A percentile compares a stretch with the other conserved stretches of the same genome.
Evolutionary conservation across 495 filamentous ascomycete species (phyloP).

Genomic region (Aspergillus panamensis): DNA sequence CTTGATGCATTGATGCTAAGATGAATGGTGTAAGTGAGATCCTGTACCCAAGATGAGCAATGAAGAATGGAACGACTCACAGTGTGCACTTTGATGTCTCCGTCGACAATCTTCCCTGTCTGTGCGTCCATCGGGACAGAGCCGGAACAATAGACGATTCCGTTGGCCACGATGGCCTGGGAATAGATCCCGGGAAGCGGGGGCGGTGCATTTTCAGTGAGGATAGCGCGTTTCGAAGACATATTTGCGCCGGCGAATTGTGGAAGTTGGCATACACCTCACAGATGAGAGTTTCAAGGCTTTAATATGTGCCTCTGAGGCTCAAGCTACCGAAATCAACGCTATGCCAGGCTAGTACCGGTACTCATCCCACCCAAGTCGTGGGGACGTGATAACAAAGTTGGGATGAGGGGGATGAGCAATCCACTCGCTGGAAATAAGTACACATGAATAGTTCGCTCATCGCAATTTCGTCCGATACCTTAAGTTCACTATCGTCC

Average conservation of each 20-base stretch:
- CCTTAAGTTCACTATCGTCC: neutral
- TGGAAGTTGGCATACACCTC: neutral
- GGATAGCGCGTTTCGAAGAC: conserved; percentile 35
- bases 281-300: neutral
- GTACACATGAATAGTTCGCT: neutral
- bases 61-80: conserved; percentile 22
- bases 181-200: conserved; percentile 51
- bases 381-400: neutral
- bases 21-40: neutral
- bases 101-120: conserved; percentile 44
- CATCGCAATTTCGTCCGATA: neutral
- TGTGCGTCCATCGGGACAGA: conserved; percentile 44
- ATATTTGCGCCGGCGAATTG: conserved; percentile 13
- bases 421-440: neutral
- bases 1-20: conserved; percentile 48
- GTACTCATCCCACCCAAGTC: neutral
- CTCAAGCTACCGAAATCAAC: neutral
- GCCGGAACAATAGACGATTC: conserved; percentile 57
- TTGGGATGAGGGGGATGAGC: neutral
- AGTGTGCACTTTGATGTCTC: conserved; percentile 48
- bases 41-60: neutral
- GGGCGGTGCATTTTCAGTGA: conserved; percentile 49
- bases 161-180: conserved; percentile 55
- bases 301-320: neutral
- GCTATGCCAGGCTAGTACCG: neutral